Base-by-base conservation (phyloP, 2,329 filamentous ascomycete species). In the Purpureocillium takamizusanense region DNA sequence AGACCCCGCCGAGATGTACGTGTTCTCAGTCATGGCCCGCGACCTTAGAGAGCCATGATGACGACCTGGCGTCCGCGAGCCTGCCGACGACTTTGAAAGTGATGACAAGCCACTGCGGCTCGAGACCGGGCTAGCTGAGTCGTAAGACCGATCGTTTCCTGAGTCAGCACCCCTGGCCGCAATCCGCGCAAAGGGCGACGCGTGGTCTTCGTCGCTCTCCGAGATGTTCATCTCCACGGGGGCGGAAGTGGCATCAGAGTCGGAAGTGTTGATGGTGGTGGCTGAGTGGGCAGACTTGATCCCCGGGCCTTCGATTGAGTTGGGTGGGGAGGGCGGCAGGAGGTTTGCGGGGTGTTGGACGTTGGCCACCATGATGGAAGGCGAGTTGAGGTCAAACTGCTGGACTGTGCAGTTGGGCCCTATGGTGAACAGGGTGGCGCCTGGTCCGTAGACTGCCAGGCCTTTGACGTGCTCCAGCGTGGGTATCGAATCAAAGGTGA, bases 321-420 rank as follows among this genome's bases (percentile, higher is more conserved):
- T 85, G 2, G 87, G 86, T 11, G 87, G 86, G 1, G 84, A 88
- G 1, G 88, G 84, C 23, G 87, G 85, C 12, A 88, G 72, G 21
- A 83, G 71, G 44, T 83, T 79, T 16, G 87, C 86, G 25, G 83
- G 76, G 58, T 95, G 89, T 51, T 95, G 89, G 11, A 92, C 83
- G 55, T 88, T 89, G 44, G 83, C 81, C 21, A 95, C 85, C 67
- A 95, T 78, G 55, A 79, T 68, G 11, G 85, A 76, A 7, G 82
- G 79, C 8, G 85, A 86, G 51, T 94, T 94, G 32, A 97, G 71
- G 56, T 97, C 89, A 56, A 94, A 97, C 58, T 98, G 92, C 59
- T 97, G 90, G 3, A 94, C 83, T 3, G 86, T 92, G 54, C 90
- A 82, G 50, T 90, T 87, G 31, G 82, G 80, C 2, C 89, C 87